Evolutionary conservation across 2,329 filamentous ascomycete species (phyloP), one percentile per base, ranked within the genome.

Genomic region (Xylaria sp.): DNA sequence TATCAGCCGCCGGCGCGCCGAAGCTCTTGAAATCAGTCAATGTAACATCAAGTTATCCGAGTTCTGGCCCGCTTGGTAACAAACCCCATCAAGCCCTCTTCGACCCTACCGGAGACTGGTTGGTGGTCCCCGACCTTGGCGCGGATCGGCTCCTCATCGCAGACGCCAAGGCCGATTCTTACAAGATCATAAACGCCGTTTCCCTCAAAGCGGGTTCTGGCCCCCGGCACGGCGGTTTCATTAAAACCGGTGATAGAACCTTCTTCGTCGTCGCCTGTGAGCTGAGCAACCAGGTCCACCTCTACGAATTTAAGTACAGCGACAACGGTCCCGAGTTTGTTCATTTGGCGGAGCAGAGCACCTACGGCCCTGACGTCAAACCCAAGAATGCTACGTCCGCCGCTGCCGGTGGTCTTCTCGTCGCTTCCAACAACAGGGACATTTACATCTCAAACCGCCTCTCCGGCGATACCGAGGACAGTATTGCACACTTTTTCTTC

Each of bases 391-490:
- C 77, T 43, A 76, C 72, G 32, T 73, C 74, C 1, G 82, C 84
- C 7, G 79, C 82, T 0, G 84, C 82, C 1, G 84, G 83, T 52
- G 84, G 83, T 74, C 74, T 87, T 45, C 75, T 80, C 65, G 73
- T 86, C 39, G 76, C 80, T 9, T 73, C 74, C 30, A 81, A 83
- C 76, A 78, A 78, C 74, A 75, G 75, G 70, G 78, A 85, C 76
- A 72, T 86, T 20, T 86, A 86, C 76, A 80, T 86, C 60, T 84
- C 83, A 43, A 87, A 87, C 80, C 83, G 85, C 4, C 70, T 85
- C 30, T 82, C 80, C 1, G 83, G 82, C 61, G 79, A 80, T 71
- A 71, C 70, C 3, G 81, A 80, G 9, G 85, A 87, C 77, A 83
- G 77, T 72, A 81, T 87, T 72, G 80, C 83, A 6, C 82, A 83